These are phyloP conservation scores for Liriodendron chinense DNA, from an alignment of 164 flowering plant species.

Conservation along the genomic window DNA sequence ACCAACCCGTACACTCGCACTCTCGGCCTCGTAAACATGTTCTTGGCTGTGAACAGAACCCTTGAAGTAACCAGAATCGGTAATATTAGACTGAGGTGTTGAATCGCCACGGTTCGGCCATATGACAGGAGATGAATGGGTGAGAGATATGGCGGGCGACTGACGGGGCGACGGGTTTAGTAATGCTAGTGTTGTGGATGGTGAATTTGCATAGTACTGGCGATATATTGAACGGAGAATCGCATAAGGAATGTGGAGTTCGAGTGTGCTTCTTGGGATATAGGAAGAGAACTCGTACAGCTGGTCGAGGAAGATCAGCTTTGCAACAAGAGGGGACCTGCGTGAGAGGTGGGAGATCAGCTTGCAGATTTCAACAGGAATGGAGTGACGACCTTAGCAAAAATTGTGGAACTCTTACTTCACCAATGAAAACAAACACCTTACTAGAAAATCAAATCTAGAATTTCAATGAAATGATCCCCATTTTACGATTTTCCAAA, in stretches of 20 bases:
- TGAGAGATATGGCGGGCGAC: constrained; percentile 65
- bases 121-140: constrained; percentile 62
- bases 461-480: too few species aligned
- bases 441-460: too few species aligned
- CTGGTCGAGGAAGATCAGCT: constrained; percentile 90
- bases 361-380: background rate
- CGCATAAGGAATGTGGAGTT: constrained; percentile 75
- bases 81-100: constrained; percentile 45
- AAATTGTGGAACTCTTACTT: too few species aligned
- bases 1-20: constrained; percentile 32
- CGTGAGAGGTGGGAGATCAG: constrained; percentile 5
- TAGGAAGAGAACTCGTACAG: constrained; percentile 81
- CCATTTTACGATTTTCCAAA: too few species aligned
- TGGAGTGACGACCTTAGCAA: background rate
- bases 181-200: constrained; percentile 55
- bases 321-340: constrained; percentile 85
- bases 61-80: constrained; percentile 57
- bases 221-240: constrained; percentile 87
- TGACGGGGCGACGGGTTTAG: constrained; percentile 63
- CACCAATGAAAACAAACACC: too few species aligned
- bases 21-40: constrained; percentile 40
- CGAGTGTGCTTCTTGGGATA: constrained; percentile 83
- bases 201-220: constrained; percentile 72
- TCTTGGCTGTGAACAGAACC: constrained; percentile 55
- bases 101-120: constrained; percentile 54